Percentiles rank a stretch among this genome's conserved stretches.
phyloP scores from a whole-genome alignment of 345 rosid species.

The Dipteronia dyeriana region DNA sequence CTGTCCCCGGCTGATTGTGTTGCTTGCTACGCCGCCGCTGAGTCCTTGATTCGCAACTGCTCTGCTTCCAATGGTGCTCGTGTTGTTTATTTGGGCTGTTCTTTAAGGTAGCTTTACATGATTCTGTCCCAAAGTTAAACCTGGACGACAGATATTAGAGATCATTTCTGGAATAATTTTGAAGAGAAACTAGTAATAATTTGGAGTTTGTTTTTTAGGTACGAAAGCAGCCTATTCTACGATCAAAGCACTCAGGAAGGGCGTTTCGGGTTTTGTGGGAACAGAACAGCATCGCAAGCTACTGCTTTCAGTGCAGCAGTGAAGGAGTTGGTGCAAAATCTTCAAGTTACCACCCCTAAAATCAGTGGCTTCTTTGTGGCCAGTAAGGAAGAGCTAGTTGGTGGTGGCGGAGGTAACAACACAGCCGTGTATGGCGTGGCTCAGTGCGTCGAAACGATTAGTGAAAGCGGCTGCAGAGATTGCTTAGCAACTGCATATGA shows the following conservation, averaged over 20 bases:
- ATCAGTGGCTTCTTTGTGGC: constrained; percentile 40
- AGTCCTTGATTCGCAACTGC: constrained; percentile 32
- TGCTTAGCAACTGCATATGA: constrained; percentile 33
- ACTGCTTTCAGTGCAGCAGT: constrained; percentile 23
- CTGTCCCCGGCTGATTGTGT: constrained; percentile 37
- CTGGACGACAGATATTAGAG: no score
- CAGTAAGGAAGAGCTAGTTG: constrained; percentile 11
- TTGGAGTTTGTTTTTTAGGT: constrained; percentile 24
- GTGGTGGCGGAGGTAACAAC: background rate
- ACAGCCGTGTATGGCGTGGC: constrained; percentile 34
- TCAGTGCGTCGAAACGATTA: constrained; percentile 41
- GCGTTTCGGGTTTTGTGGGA: constrained; percentile 26
- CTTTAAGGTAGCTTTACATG: constrained; percentile 34
- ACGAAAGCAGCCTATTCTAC: constrained; percentile 44
- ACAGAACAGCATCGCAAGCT: constrained; percentile 2
- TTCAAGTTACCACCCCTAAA: constrained; percentile 36
- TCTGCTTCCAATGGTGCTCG: constrained; percentile 48
- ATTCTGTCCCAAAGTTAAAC: background rate
- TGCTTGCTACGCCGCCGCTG: constrained; percentile 39
- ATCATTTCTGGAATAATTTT: no score
- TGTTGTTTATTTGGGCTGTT: constrained; percentile 48
- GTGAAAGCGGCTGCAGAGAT: constrained; percentile 24
- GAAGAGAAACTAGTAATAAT: no score
- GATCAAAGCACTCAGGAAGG: constrained; percentile 39
- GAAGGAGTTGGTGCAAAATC: constrained; percentile 23